Base-by-base conservation (phyloP, 148 eudicot genomes). In the Cornus kousa region DNA sequence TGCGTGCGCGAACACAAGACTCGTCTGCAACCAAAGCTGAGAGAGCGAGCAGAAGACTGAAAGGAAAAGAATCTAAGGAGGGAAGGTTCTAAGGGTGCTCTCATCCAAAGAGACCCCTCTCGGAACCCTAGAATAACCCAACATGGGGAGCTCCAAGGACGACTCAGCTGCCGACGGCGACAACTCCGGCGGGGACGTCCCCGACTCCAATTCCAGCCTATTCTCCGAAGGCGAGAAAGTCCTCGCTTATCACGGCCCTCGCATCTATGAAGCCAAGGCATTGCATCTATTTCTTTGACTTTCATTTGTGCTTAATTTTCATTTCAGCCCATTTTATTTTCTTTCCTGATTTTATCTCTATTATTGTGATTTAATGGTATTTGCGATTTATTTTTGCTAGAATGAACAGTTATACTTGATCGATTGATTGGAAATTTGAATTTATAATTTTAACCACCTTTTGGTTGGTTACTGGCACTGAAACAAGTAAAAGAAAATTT, bases 241-340 rank as follows among this genome's bases (percentile, higher is more conserved):
- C 20, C 97, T 95, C 43, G 98, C 98, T 32, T 95, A 91, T 80
- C 98, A 93, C 64, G 98, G 97, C 64, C 97, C 98, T 78, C 93
- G 96, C 76, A 91, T 95, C 82, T 95, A 93, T 83, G 94, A 93
- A 88, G 97, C 98, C 88, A 95, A 93, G 94, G 98, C 82, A 87
- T 43, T 66, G 33, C 40, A 53, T 77, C 65, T 76, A 62, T 24
- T 20, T 35, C 22, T 53, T 8, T 22, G 8, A 22, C 16, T 14
- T 10, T 46, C 31, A 0, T 57, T 74, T 4, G 9, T 24, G 7
- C 50, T 79, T 11, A 60, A 14, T 74, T 74, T 24, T n/a, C 7
- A 12, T 64, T 74, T 24, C 50, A 9, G 37, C 37, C 5, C 4
- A 35, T 35, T 35, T 35, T 46, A 28, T 60, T 46, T 77, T 46